Evolutionary conservation across 768 basidiomycete genomes (phyloP), one percentile per base, ranked within the genome.

Genomic region (Tubosaeta brunneosetosa): DNA sequence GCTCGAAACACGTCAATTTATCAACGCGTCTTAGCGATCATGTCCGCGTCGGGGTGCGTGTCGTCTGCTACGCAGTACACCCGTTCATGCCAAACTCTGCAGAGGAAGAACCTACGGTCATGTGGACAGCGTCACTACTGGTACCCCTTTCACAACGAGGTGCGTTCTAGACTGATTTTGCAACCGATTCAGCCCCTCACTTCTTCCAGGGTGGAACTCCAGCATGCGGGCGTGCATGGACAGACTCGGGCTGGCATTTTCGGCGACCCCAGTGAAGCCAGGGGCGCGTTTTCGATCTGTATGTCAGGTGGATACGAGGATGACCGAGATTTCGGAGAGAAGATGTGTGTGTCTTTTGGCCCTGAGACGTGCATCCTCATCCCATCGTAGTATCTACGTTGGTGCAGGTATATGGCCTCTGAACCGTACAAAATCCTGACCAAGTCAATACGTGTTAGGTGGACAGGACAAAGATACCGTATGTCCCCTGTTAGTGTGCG

Each of bases 271-370:
- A 26, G 2, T 10, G 57, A 38, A 16, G 46, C 50, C 2, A 61
- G 66, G 9, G 69, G 70, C 3, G 73, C 74, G 8, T 75, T 62
- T 48, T 77, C 76, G 14, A 67, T 77, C 19, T 75, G 75, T n/a
- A 43, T 77, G 12, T 73, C 76, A 32, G 66, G 59, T 16, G 73
- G 73, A 7, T 77, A 77, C 41, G 70, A 73, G 40, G 76, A 77
- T 56, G 69, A 77, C 51, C 14, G 44, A 2, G 75, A 77, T 31
- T 1, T 37, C 0, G 75, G 76, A 32, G 66, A 73, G 0, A 66
- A 4, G 7, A 72, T 76, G 74, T 76, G 53, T 4, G 72, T 55
- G 52, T 31, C 27, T 25, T 9, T 6, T 42, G 25, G 3, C n/a
- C 16, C 25, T 41, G 9, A 6, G 14, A n/a, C 37, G 42, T n/a